A percentile compares a stretch with the other conserved stretches of the same genome.
Evolutionary conservation across 495 filamentous ascomycete species (phyloP).

Genomic region (Penicillium samsonianum): DNA sequence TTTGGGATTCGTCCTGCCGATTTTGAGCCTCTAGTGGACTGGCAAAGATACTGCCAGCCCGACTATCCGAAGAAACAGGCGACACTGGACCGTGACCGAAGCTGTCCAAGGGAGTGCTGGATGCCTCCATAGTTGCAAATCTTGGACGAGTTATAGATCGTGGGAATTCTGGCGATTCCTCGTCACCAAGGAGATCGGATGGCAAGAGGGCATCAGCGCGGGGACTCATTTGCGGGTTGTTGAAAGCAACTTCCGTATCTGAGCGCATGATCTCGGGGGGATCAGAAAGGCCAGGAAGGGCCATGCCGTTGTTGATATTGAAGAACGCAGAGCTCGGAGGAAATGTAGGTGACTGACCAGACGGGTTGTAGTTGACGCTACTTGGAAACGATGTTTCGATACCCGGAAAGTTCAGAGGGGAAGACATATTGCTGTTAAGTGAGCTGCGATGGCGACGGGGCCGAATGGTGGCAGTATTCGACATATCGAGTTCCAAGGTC

Average conservation of each 20-base stretch:
- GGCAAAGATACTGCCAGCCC: conserved; percentile 63
- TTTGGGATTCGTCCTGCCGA: conserved; percentile 44
- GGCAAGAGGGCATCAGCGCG: conserved; percentile 76
- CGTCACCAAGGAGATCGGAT: conserved; percentile 76
- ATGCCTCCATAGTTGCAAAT: conserved; percentile 41
- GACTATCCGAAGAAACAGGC: conserved; percentile 66
- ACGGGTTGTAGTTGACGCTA: conserved; percentile 45
- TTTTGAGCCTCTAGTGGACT: conserved; percentile 69
- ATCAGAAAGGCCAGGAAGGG: conserved; percentile 41
- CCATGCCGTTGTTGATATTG: conserved; percentile 61
- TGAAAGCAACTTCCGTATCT: conserved; percentile 52
- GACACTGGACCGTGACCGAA: conserved; percentile 63
- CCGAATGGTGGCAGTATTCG: conserved; percentile 44
- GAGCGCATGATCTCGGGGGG: conserved; percentile 42
- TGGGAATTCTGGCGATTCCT: conserved; percentile 62
- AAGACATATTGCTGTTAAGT: conserved; percentile 50
- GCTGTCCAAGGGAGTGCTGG: conserved; percentile 35
- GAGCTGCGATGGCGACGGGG: conserved; percentile 53
- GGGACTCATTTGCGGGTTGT: conserved; percentile 75
- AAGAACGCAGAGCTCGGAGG: conserved; percentile 53
- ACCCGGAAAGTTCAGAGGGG: conserved; percentile 44
- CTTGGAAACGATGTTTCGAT: conserved; percentile 41
- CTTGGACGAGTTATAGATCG: conserved; percentile 40
- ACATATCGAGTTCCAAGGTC: conserved; percentile 44
- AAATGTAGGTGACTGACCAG: conserved; percentile 52